Evolutionary conservation across 2,329 filamentous ascomycete species (phyloP), one percentile per base, ranked within the genome.

Genomic region (Pseudogymnoascus sp.): DNA sequence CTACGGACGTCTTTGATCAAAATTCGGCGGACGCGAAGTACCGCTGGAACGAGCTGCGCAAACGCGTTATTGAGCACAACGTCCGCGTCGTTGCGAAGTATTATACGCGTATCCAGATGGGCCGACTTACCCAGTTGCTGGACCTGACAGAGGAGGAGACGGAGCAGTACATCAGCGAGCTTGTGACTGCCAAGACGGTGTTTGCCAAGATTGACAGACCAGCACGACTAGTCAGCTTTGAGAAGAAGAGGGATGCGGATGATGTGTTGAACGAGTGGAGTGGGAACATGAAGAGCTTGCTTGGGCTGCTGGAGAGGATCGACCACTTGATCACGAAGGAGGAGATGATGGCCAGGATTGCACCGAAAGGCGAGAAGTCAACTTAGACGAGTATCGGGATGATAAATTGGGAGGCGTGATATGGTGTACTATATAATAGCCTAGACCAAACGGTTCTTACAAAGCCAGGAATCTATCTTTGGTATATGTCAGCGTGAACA

Each of bases 241-340:
- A 93, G 66, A 95, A 96, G 82, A 91, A 93, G 61, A 86, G 93
- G 67, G 93, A 96, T 76, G 91, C 93, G 1, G 95, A 99, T 73
- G 95, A 99, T 76, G 87, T 97, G 61, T 80, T 99, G 72, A 99
- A 99, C 73, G 95, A 99, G 78, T 99, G 95, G 95, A 96, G 92
- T 75, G 88, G 90, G 71, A 96, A 97, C 77, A 97, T 96, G 91
- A 96, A 95, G 88, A 93, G 88, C 73, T 78, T 96, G 70, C 78
- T 96, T 67, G 91, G 91, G 9, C 78, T 93, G 62, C 74, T 96
- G 72, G 92, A 96, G 81, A 84, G 92, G 66, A 96, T 99, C 65
- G 95, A 99, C 74, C 95, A 99, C 76, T 82, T 99, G 71, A 99
- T 99, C 72, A 99, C 96, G 62, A 97, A 97, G 83, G 95, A 99